These are phyloP conservation scores for Sphaerobolus stellatus DNA, from an alignment of 1,284 basidiomycete species.

Conservation along the genomic window DNA sequence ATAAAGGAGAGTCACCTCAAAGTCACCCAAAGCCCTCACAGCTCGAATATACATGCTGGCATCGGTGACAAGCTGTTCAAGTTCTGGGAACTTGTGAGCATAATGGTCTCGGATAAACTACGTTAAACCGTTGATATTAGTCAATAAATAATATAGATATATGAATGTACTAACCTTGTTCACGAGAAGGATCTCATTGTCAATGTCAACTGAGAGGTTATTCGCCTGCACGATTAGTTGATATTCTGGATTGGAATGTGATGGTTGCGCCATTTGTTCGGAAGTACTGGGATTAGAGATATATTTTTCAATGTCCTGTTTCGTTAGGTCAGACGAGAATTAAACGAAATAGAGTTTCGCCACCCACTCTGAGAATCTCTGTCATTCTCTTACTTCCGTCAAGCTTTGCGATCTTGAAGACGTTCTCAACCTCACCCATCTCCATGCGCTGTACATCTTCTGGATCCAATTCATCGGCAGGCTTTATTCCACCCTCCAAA, in stretches of 20 bases:
- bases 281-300: constrained; percentile 72
- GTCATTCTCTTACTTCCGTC: constrained; percentile 81
- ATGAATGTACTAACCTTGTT: constrained; percentile 70
- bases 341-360: not conserved
- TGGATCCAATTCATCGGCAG: constrained; percentile 89
- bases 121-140: constrained; percentile 15
- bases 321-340: not conserved
- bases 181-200: constrained; percentile 96
- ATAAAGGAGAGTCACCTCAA: constrained; percentile 49
- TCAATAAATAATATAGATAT: constrained; percentile 41
- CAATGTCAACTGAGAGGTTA: constrained; percentile 96
- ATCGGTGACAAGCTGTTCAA: constrained; percentile 92
- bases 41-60: constrained; percentile 92
- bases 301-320: constrained; percentile 86
- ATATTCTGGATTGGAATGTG: constrained; percentile 95
- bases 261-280: constrained; percentile 74
- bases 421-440: constrained; percentile 77
- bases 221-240: constrained; percentile 95
- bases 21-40: constrained; percentile 86
- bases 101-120: constrained; percentile 99
- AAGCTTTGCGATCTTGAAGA: constrained; percentile 86
- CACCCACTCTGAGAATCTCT: constrained; percentile 76
- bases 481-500: constrained; percentile 85
- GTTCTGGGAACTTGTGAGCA: constrained; percentile 91
- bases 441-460: constrained; percentile 95